Evolutionary conservation across 257 asterid species (phyloP).

Genomic region (Jasminum sambac): DNA sequence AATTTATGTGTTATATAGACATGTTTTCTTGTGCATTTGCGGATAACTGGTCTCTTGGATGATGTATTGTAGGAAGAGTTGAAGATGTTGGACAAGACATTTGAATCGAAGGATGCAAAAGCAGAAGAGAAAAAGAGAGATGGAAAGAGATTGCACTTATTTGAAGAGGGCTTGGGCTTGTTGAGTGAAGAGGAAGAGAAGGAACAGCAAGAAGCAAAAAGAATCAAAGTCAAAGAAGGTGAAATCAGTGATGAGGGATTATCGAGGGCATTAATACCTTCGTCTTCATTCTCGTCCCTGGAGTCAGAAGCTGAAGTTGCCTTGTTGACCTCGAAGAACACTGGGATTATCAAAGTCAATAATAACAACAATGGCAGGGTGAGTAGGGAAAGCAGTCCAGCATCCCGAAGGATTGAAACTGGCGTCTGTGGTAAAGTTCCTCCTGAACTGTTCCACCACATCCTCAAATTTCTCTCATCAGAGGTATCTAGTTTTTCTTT

Average conservation of each 20-base stretch:
- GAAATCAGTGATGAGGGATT: slow-evolving; percentile 35
- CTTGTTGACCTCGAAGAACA: slow-evolving; percentile 33
- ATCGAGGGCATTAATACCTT: slow-evolving; percentile 27
- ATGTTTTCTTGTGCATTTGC: background rate
- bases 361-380: slow-evolving; percentile 23
- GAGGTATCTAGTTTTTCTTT: slow-evolving; percentile 46
- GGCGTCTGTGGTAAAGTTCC: slow-evolving; percentile 69
- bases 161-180: slow-evolving; percentile 43
- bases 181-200: slow-evolving; percentile 45
- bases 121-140: slow-evolving; percentile 39
- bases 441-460: slow-evolving; percentile 68
- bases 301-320: slow-evolving; percentile 39
- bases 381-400: slow-evolving; percentile 30
- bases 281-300: slow-evolving; percentile 34
- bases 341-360: slow-evolving; percentile 17
- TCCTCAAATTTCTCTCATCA: slow-evolving; percentile 78
- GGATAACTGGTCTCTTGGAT: slow-evolving; percentile 7
- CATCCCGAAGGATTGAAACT: slow-evolving; percentile 46
- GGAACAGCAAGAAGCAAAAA: slow-evolving; percentile 48
- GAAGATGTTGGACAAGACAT: slow-evolving; percentile 29
- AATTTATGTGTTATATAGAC: background rate
- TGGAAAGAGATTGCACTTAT: slow-evolving; percentile 41
- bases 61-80: slow-evolving; percentile 40
- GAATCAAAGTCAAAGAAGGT: slow-evolving; percentile 45
- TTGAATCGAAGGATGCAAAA: slow-evolving; percentile 10